phyloP scores from a whole-genome alignment of 192 early-diverging fungal species.

The Funneliformis mosseae region DNA sequence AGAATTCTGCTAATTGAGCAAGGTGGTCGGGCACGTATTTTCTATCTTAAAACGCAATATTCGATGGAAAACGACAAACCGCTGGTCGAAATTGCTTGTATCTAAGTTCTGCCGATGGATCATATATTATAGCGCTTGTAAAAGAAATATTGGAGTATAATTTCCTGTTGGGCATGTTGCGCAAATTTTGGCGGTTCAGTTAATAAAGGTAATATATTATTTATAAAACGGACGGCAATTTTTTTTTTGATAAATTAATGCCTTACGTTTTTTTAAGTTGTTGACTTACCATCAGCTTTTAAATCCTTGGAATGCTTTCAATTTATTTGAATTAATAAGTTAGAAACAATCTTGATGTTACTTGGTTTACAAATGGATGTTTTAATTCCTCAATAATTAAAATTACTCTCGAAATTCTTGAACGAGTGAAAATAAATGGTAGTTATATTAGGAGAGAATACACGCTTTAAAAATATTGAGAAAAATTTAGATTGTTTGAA shows the following conservation, averaged over 20 bases:
- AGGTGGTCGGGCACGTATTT: conserved; percentile 14
- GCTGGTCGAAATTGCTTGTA: too few species aligned
- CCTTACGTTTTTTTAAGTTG: background rate
- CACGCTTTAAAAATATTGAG: conserved; percentile 7
- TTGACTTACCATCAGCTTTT: background rate
- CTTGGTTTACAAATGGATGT: conserved; percentile 1
- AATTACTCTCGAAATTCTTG: conserved; percentile 10
- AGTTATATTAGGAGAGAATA: conserved; percentile 7
- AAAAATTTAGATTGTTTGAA: background rate
- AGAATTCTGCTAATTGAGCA: conserved; percentile 13
- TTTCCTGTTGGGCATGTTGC: background rate
- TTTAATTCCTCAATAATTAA: conserved; percentile 2
- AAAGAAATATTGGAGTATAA: conserved; percentile 12
- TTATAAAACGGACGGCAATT: too few species aligned
- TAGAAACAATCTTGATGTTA: background rate
- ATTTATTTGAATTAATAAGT: background rate
- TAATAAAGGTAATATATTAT: conserved; percentile 14
- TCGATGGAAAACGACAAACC: background rate
- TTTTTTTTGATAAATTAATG: background rate
- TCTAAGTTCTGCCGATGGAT: conserved; percentile 15
- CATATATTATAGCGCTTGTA: conserved; percentile 26
- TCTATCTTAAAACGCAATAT: conserved; percentile 7
- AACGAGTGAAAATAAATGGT: background rate
- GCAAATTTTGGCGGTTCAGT: background rate
- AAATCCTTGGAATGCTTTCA: background rate